A percentile compares a stretch with the other conserved stretches of the same genome.
phyloP scores from a whole-genome alignment of 2,329 filamentous ascomycete species.

The Fusarium illudens region DNA sequence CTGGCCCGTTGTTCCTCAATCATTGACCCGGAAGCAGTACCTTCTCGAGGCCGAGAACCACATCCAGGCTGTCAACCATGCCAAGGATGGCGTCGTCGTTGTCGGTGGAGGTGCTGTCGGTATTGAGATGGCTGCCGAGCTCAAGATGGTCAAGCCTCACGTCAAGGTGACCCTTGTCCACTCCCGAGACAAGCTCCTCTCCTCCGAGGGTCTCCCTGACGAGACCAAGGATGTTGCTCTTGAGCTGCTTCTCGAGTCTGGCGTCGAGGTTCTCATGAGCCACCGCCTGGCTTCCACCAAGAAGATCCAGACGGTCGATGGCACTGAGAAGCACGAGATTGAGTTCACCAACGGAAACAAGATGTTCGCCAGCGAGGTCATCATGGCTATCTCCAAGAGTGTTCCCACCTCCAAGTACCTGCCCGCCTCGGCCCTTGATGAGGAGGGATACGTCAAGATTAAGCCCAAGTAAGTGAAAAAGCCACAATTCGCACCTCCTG shows the following conservation, averaged over 20 bases:
- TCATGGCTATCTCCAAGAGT: conserved; percentile 73
- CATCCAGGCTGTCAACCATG: conserved; percentile 61
- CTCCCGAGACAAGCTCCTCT: conserved; percentile 74
- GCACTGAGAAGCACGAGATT: conserved; percentile 55
- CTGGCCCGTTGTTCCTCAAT: conserved; percentile 78
- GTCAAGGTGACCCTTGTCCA: conserved; percentile 78
- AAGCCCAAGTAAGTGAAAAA: conserved; percentile 56
- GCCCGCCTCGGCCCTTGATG: conserved; percentile 64
- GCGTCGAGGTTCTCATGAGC: conserved; percentile 71
- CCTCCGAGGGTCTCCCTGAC: conserved; percentile 75
- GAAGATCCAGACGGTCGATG: conserved; percentile 56
- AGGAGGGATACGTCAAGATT: conserved; percentile 72
- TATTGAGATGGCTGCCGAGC: conserved; percentile 82
- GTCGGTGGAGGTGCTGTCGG: conserved; percentile 83
- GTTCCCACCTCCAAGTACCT: conserved; percentile 70
- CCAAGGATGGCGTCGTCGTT: conserved; percentile 69
- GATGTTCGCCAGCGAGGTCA: conserved; percentile 69
- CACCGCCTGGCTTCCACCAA: conserved; percentile 63
- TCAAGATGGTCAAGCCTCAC: conserved; percentile 72
- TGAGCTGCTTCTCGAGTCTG: conserved; percentile 65
- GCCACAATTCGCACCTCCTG: neutral
- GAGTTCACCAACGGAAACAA: conserved; percentile 68
- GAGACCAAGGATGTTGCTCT: conserved; percentile 71
- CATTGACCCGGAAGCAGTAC: conserved; percentile 68
- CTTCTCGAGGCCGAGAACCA: conserved; percentile 69